These are phyloP conservation scores for Hypoxylon subgilvum DNA, from an alignment of 495 filamentous ascomycete species.

Conservation along the genomic window DNA sequence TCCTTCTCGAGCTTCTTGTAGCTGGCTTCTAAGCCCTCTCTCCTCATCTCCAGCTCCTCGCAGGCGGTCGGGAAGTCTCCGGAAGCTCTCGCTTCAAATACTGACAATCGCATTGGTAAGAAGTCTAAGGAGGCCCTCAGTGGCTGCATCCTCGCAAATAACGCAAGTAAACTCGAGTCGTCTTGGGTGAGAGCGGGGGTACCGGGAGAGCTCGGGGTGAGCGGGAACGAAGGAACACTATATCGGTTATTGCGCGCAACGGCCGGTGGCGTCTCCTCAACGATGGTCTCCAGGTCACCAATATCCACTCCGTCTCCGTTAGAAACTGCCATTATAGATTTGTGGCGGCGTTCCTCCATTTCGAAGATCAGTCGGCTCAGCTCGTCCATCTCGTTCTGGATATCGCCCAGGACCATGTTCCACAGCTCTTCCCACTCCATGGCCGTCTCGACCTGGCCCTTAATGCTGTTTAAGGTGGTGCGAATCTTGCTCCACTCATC, in stretches of 20 bases:
- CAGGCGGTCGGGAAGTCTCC: slow-evolving; percentile 84
- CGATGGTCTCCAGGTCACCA: slow-evolving; percentile 89
- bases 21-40: slow-evolving; percentile 70
- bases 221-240: slow-evolving; percentile 65
- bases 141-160: slow-evolving; percentile 95
- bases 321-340: slow-evolving; percentile 65
- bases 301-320: slow-evolving; percentile 74
- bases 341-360: slow-evolving; percentile 93
- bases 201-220: slow-evolving; percentile 61
- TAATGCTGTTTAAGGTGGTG: slow-evolving; percentile 73
- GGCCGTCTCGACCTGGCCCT: slow-evolving; percentile 89
- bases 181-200: slow-evolving; percentile 70
- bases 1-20: slow-evolving; percentile 86
- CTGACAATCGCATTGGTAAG: slow-evolving; percentile 90
- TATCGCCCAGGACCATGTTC: slow-evolving; percentile 91
- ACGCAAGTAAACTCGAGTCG: slow-evolving; percentile 77
- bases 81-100: slow-evolving; percentile 79
- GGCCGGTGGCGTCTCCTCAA: slow-evolving; percentile 79
- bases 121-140: slow-evolving; percentile 92
- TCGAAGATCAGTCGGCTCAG: slow-evolving; percentile 86
- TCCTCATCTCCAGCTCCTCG: slow-evolving; percentile 78
- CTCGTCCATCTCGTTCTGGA: slow-evolving; percentile 85
- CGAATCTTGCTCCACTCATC: slow-evolving; percentile 84
- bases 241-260: slow-evolving; percentile 66
- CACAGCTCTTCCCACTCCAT: slow-evolving; percentile 99